A percentile compares a stretch with the other conserved stretches of the same genome.
phyloP scores from a whole-genome alignment of 805 yeast species.

The Lipomyces anomalus region DNA sequence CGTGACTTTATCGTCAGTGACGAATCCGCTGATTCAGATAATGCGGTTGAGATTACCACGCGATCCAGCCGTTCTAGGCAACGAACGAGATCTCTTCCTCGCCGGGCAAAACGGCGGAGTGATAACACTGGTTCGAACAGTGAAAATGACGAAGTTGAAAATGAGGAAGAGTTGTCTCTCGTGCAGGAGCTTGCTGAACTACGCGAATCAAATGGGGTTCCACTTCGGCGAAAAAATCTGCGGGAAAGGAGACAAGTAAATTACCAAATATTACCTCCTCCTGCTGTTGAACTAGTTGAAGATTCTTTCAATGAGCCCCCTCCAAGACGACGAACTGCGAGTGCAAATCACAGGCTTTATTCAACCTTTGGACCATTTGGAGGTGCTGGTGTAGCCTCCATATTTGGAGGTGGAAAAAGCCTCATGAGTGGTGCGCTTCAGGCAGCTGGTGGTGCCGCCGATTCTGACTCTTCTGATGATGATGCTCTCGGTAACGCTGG shows the following conservation, averaged over 20 bases:
- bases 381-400: conserved; percentile 83
- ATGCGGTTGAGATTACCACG: too few species aligned
- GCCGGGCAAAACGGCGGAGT: conserved; percentile 2
- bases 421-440: conserved; percentile 39
- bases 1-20: conserved; percentile 23
- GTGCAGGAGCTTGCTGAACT: conserved; percentile 63
- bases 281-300: conserved; percentile 35
- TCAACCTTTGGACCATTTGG: conserved; percentile 98
- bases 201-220: conserved; percentile 55
- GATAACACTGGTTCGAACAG: conserved; percentile 4
- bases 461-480: conserved; percentile 45
- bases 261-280: conserved; percentile 79
- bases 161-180: conserved; percentile 35
- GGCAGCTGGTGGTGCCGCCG: conserved; percentile 31
- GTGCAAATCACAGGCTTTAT: conserved; percentile 59
- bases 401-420: conserved; percentile 62
- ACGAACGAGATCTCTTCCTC: conserved; percentile 7
- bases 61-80: background rate
- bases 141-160: conserved; percentile 29
- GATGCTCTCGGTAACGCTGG: conserved; percentile 30
- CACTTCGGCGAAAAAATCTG: conserved; percentile 40
- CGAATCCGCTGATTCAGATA: conserved; percentile 16
- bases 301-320: conserved; percentile 9
- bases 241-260: conserved; percentile 69
- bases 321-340: conserved; percentile 25